Evolutionary conservation across 805 yeast species (phyloP), one percentile per base, ranked within the genome.

Genomic region (Pichia heedii): DNA sequence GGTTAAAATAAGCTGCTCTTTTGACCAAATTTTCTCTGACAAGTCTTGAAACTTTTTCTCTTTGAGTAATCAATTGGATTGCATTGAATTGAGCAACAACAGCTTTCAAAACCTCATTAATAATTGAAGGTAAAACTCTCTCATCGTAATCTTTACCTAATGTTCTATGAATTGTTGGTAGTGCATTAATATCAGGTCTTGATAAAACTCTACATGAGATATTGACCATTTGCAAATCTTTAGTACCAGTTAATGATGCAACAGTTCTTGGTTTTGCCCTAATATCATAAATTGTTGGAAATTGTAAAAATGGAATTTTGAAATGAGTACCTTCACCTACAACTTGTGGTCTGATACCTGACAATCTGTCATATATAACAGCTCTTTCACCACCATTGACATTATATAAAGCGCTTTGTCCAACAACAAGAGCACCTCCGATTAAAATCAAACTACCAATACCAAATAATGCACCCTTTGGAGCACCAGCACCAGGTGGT

Each of bases 351-450:
- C 79, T 84, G 39, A 93, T 81, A 60, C 98, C 98, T 40, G 77
- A 73, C 22, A 88, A 40, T 60, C 98, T 79, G 22, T 95, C 87
- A 63, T 93, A 93, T 33, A 93, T 76, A 57, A 93, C 89, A 16
- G 97, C 98, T 60, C 98, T 75, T 65, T 90, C 97, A 66, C 98
- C 98, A 78, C 98, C 98, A 65, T 93, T 97, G 47, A 93, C 98
- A 61, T 81, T 83, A 67, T 80, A 83, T 30, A 83, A 66, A 1
- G 88, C 70, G 34, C 76, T 67, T 53, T 79, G 76, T 33, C 74
- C 50, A 22, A 73, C 58, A 36, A 76, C 40, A 3, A 77, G 74
- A 45, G 77, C 81, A 42, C 76, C 80, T 43, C 80, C 83, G 5
- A 81, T 59, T 6, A 77, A 51, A 2, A 81, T 45, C 19, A 81